Percentiles rank a stretch among this genome's conserved stretches.
Conservation (phyloP, 768 basidiomycete genomes). For the Rhodocollybia butyracea region DNA sequence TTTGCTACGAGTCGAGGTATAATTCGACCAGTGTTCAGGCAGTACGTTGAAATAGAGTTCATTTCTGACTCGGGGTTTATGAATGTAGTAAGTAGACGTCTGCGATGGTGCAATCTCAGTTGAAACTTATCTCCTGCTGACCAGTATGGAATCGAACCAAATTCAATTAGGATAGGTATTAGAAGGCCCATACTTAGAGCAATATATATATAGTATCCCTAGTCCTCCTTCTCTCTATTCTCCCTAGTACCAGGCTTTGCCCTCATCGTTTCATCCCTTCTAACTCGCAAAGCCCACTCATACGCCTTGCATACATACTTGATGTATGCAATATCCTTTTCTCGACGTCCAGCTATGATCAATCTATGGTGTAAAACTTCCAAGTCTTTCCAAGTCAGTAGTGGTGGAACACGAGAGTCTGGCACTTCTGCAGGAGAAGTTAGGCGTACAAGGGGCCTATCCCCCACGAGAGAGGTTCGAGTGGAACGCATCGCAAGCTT, state of each 20-base stretch:
- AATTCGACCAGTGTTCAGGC: too few relatives aligned
- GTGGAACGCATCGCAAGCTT: constrained; percentile 56
- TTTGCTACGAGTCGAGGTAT: too few relatives aligned
- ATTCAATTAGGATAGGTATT: too few relatives aligned
- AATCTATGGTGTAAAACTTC: constrained; percentile 69
- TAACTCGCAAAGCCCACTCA: constrained; percentile 57
- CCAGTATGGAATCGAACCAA: too few relatives aligned
- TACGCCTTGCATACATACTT: constrained; percentile 76
- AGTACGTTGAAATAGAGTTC: too few relatives aligned
- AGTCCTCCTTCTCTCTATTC: not conserved
- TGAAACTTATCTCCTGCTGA: too few relatives aligned
- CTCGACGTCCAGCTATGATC: constrained; percentile 72
- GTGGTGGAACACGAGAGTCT: constrained; percentile 73
- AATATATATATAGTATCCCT: too few relatives aligned
- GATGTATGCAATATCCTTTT: constrained; percentile 59
- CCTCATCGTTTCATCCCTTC: constrained; percentile 53
- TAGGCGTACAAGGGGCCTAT: constrained; percentile 70
- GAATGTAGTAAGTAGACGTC: too few relatives aligned
- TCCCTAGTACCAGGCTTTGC: constrained; percentile 11
- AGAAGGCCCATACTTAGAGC: too few relatives aligned
- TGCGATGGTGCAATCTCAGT: too few relatives aligned
- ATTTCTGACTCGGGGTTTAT: too few relatives aligned
- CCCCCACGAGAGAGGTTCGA: constrained; percentile 49
- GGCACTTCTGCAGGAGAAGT: constrained; percentile 53
- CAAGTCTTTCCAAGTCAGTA: constrained; percentile 75